These are phyloP conservation scores for Phytophthora constricta DNA, from an alignment of 352 stramenopile species.

Conservation along the genomic window DNA sequence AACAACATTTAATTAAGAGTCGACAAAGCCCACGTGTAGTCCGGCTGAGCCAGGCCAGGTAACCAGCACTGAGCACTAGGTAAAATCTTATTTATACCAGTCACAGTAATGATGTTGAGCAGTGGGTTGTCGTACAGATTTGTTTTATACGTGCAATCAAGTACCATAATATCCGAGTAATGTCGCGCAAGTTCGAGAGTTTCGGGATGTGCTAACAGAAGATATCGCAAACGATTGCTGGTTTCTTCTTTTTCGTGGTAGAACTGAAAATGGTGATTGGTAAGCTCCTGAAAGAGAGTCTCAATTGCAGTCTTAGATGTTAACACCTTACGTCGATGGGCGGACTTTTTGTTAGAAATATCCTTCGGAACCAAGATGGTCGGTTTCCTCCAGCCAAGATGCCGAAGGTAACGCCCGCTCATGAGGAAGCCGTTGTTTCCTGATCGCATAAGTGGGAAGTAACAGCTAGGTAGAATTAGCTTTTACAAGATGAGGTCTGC, in stretches of 20 bases:
- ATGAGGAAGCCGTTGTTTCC: no score
- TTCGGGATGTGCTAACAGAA: not conserved
- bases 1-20: not conserved
- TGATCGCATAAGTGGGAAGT: no score
- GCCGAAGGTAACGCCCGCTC: no score
- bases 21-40: not conserved
- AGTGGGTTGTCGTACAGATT: not conserved
- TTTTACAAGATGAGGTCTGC: no score
- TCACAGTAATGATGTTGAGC: not conserved
- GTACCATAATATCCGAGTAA: not conserved
- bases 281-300: not conserved
- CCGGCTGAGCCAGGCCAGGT: not conserved
- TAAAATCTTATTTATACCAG: not conserved
- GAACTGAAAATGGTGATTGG: not conserved
- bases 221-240: not conserved
- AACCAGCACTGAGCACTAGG: not conserved
- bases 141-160: conserved; percentile 4
- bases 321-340: not conserved
- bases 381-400: no score
- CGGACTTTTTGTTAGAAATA: conserved; percentile 1
- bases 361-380: no score
- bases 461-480: no score
- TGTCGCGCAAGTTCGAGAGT: not conserved
- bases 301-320: not conserved
- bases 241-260: not conserved